Conservation (phyloP, 23 red algal genomes). For the Gracilaria vermiculophylla region DNA sequence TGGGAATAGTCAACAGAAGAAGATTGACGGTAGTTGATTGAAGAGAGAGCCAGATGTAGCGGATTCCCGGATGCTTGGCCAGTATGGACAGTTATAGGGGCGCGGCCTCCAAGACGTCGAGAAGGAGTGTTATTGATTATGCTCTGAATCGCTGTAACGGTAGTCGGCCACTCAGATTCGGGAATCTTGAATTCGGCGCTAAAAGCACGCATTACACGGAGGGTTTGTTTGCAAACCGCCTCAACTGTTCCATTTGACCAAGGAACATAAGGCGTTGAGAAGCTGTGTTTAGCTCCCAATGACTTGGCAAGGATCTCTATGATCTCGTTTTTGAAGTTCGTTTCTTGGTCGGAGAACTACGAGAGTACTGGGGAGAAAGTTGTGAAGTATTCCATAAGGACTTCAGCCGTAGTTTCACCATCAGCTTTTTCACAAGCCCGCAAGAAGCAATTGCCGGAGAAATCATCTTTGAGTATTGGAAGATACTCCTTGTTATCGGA, state of each 20-base stretch:
- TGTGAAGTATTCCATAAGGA: neutral
- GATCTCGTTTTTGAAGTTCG: conserved; percentile 35
- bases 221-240: neutral
- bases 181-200: neutral
- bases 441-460: neutral
- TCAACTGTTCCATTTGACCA: conserved; percentile 15
- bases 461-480: neutral
- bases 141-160: neutral
- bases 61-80: neutral
- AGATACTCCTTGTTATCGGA: too few relatives aligned
- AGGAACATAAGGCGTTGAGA: neutral
- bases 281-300: neutral
- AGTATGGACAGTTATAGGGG: neutral
- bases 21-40: neutral
- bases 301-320: neutral
- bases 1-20: neutral
- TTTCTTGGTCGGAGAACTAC: conserved; percentile 7
- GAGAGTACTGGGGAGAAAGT: neutral
- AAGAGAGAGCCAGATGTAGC: neutral
- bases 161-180: neutral
- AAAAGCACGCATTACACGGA: neutral
- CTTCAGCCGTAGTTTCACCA: neutral
- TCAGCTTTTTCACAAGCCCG: neutral
- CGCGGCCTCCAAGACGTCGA: neutral
- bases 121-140: neutral